A percentile compares a stretch with the other conserved stretches of the same genome.
These are phyloP conservation scores for Umbelopsis sp. DNA, from an alignment of 192 early-diverging fungal genomes.

Conservation along the genomic window DNA sequence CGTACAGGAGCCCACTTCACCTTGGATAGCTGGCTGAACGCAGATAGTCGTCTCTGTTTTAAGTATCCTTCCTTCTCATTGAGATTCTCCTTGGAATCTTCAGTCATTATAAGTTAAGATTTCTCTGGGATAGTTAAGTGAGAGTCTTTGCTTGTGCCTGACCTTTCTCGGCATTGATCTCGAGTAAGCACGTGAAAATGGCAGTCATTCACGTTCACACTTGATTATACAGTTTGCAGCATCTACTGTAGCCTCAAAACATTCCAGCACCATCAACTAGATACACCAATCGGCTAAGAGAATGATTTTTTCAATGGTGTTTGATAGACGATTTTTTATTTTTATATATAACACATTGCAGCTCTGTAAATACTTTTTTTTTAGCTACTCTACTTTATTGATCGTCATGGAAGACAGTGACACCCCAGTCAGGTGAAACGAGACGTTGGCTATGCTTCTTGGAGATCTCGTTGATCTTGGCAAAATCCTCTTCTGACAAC, in stretches of 20 bases:
- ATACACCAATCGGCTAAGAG: too few relatives aligned
- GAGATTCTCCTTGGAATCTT: not conserved
- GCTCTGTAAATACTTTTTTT: not conserved
- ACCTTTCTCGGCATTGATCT: not conserved
- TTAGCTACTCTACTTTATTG: conserved; percentile 9
- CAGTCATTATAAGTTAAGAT: not conserved
- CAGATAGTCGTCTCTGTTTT: not conserved
- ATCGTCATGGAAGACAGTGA: conserved; percentile 40
- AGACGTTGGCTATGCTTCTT: conserved; percentile 36
- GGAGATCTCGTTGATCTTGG: conserved; percentile 42
- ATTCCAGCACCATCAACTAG: too few relatives aligned
- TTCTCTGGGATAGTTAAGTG: not conserved
- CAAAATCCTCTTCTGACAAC: conserved; percentile 46
- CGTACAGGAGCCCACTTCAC: conserved; percentile 64
- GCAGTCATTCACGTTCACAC: not conserved
- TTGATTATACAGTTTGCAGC: not conserved
- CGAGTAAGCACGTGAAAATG: conserved; percentile 7
- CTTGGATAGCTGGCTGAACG: conserved; percentile 1
- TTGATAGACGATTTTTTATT: not conserved
- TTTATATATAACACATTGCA: not conserved
- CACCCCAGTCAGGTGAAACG: conserved; percentile 35
- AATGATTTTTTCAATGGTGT: too few relatives aligned
- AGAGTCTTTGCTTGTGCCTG: not conserved
- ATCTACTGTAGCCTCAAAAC: not conserved
- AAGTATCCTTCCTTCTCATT: not conserved